These are phyloP conservation scores for Cordyceps militaris DNA, from an alignment of 2,329 filamentous ascomycete species.

Conservation along the genomic window DNA sequence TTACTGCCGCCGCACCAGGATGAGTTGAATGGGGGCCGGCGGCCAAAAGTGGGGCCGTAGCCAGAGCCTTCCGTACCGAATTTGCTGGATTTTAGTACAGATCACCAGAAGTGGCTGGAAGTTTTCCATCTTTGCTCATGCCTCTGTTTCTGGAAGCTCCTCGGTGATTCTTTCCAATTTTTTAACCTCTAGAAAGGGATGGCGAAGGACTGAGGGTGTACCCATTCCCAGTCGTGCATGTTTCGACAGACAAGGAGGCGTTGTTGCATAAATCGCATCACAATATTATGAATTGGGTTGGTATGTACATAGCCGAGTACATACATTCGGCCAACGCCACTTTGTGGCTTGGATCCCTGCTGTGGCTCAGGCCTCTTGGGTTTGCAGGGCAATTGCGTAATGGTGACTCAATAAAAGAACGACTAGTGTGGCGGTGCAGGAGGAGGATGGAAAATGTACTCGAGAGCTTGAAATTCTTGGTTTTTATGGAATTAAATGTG, in stretches of 20 bases:
- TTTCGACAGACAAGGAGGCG: too few species aligned
- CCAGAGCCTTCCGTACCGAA: conserved; percentile 1
- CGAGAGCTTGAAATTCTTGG: conserved; percentile 7
- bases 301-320: too few species aligned
- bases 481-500: not conserved
- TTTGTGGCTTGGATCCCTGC: not conserved
- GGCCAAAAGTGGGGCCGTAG: conserved; percentile 11
- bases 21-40: not conserved
- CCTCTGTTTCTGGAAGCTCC: not conserved
- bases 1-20: not conserved
- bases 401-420: not conserved
- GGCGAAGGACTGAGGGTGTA: not conserved
- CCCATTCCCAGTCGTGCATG: not conserved
- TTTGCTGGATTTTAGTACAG: not conserved
- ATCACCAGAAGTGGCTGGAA: not conserved
- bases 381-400: conserved; percentile 1
- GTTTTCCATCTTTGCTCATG: not conserved
- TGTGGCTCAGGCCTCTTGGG: conserved; percentile 4
- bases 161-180: not conserved
- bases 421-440: not conserved
- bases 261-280: too few species aligned
- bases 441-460: conserved; percentile 1
- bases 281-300: too few species aligned
- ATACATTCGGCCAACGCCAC: too few species aligned
- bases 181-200: not conserved